Percentiles rank a stretch among this genome's conserved stretches.
These are phyloP conservation scores for Lasiodiplodia theobromae DNA, from an alignment of 2,329 filamentous ascomycete genomes.

Conservation along the genomic window DNA sequence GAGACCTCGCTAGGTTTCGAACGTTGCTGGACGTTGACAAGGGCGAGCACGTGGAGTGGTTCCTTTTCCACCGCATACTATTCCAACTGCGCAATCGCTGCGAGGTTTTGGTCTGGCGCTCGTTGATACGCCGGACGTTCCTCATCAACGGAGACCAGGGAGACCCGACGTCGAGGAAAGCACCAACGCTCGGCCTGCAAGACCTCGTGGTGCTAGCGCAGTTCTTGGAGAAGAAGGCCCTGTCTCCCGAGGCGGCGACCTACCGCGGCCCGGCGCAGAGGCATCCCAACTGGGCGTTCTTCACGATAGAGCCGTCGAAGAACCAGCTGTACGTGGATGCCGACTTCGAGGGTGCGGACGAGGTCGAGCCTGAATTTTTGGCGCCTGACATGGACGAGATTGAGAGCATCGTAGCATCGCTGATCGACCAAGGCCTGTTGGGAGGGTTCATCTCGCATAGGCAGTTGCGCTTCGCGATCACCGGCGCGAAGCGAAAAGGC, in stretches of 20 bases:
- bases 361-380: slow-evolving; percentile 34
- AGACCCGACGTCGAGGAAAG: slow-evolving; percentile 63
- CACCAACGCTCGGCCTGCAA: slow-evolving; percentile 75
- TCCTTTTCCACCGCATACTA: slow-evolving; percentile 77
- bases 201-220: slow-evolving; percentile 69
- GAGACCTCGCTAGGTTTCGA: slow-evolving; percentile 78
- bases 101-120: slow-evolving; percentile 84
- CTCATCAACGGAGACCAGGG: slow-evolving; percentile 78
- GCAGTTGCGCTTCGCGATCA: slow-evolving; percentile 79
- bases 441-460: slow-evolving; percentile 84
- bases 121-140: slow-evolving; percentile 79
- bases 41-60: slow-evolving; percentile 61
- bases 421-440: slow-evolving; percentile 81
- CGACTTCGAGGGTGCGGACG: slow-evolving; percentile 51
- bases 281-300: slow-evolving; percentile 54
- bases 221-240: slow-evolving; percentile 67
- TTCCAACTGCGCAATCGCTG: slow-evolving; percentile 78
- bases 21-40: slow-evolving; percentile 59
- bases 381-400: slow-evolving; percentile 67
- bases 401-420: slow-evolving; percentile 77
- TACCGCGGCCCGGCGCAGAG: slow-evolving; percentile 44
- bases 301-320: slow-evolving; percentile 59
- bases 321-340: slow-evolving; percentile 50
- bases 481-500: slow-evolving; percentile 68
- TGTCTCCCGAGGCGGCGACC: slow-evolving; percentile 40